phyloP scores from a whole-genome alignment of 441 rosid species.

The Biscutella laevigata region DNA sequence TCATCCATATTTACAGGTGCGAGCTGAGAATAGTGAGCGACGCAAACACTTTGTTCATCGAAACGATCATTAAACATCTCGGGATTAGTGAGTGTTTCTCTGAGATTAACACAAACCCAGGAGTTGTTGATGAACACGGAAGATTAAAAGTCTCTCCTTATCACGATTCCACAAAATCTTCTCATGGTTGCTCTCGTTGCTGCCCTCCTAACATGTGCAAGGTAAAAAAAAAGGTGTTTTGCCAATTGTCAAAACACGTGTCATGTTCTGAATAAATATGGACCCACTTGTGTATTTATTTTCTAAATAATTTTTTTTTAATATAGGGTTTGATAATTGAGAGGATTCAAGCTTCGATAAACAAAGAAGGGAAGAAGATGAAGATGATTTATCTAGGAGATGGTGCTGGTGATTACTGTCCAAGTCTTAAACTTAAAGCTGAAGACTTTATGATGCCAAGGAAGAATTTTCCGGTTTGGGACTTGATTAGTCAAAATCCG shows the following conservation, averaged over 20 bases:
- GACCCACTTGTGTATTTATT: conserved; percentile 12
- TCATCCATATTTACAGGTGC: conserved; percentile 35
- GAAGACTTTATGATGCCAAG: conserved; percentile 75
- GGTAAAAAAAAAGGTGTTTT: conserved; percentile 10
- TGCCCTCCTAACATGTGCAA: conserved; percentile 51
- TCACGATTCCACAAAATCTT: conserved; percentile 40
- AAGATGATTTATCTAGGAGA: conserved; percentile 73
- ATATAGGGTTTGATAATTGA: conserved; percentile 49
- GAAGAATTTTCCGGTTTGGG: conserved; percentile 78
- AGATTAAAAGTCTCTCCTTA: conserved; percentile 47
- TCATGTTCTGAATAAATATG: neutral
- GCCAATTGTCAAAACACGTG: conserved; percentile 6
- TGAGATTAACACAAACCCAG: conserved; percentile 60
- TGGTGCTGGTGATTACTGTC: conserved; percentile 74
- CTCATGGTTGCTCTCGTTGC: conserved; percentile 57
- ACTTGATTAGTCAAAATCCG: conserved; percentile 49
- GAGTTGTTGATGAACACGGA: conserved; percentile 46
- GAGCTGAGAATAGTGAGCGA: conserved; percentile 76
- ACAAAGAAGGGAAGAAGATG: conserved; percentile 36
- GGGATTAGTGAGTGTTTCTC: conserved; percentile 51
- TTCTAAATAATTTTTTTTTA: neutral
- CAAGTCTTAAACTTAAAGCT: conserved; percentile 51
- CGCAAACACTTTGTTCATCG: conserved; percentile 73
- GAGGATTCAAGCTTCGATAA: conserved; percentile 44
- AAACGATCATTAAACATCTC: conserved; percentile 54